Conservation (phyloP, 2,329 filamentous ascomycete species). For the Tothia fuscella region DNA sequence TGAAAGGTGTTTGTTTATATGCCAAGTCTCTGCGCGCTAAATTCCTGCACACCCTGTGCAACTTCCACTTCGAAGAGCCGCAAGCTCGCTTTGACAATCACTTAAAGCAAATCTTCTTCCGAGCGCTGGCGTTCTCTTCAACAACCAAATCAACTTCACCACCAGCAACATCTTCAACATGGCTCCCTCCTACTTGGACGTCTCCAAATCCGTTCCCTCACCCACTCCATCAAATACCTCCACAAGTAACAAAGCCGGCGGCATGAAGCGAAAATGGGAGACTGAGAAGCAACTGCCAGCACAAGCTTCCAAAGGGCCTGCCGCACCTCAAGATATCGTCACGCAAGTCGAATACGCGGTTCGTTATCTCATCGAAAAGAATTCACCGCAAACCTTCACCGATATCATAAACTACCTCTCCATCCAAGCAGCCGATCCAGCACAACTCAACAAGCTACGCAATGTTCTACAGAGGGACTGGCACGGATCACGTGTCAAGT, state of each 20-base stretch:
- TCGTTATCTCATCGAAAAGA: conserved; percentile 64
- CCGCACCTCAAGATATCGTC: conserved; percentile 36
- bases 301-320: not conserved
- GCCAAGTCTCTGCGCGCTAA: no score
- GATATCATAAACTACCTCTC: conserved; percentile 75
- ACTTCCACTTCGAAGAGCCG: no score
- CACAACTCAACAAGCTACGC: conserved; percentile 27
- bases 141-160: no score
- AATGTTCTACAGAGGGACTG: conserved; percentile 55
- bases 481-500: conserved; percentile 50
- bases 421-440: conserved; percentile 49
- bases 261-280: conserved; percentile 10
- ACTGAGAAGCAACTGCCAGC: not conserved
- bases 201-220: conserved; percentile 3
- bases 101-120: no score
- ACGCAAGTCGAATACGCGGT: conserved; percentile 83
- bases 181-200: no score
- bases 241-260: conserved; percentile 7
- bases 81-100: no score
- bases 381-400: conserved; percentile 54
- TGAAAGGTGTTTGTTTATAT: no score
- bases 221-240: conserved; percentile 25
- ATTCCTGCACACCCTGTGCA: no score
- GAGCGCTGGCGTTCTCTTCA: no score
- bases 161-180: no score